Evolutionary conservation across 495 filamentous ascomycete genomes (phyloP).

Genomic region (Antarctomyces pellizariae): DNA sequence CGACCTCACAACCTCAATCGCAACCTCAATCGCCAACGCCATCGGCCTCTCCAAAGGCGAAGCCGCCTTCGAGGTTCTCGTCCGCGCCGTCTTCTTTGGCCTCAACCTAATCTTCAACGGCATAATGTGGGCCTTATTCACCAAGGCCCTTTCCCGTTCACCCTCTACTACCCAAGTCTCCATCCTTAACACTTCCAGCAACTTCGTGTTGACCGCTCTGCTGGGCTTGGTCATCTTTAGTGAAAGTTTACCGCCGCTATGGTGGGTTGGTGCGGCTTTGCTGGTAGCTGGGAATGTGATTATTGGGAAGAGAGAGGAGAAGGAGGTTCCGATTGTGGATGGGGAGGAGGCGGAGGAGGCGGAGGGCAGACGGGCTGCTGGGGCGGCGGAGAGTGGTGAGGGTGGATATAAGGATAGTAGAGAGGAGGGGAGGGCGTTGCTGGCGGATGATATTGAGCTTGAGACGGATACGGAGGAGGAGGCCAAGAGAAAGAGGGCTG

Average conservation of each 20-base stretch:
- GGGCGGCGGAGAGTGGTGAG: background rate
- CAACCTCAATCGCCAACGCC: constrained; percentile 33
- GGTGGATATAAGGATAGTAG: background rate
- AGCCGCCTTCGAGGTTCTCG: constrained; percentile 33
- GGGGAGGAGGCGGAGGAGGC: background rate
- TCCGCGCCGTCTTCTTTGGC: constrained; percentile 63
- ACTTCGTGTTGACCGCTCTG: constrained; percentile 83
- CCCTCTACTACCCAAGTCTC: constrained; percentile 74
- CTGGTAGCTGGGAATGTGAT: constrained; percentile 81
- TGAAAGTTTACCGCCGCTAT: constrained; percentile 49
- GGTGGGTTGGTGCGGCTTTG: constrained; percentile 72
- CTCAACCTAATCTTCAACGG: constrained; percentile 79
- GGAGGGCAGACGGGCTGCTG: background rate
- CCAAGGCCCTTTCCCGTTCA: constrained; percentile 58
- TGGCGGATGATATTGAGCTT: background rate
- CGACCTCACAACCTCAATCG: constrained; percentile 47
- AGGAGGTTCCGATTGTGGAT: constrained; percentile 3
- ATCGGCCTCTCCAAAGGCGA: constrained; percentile 30
- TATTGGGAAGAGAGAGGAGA: constrained; percentile 60
- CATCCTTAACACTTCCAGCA: constrained; percentile 79
- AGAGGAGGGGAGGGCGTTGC: background rate
- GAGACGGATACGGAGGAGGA: background rate
- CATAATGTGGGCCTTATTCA: constrained; percentile 84
- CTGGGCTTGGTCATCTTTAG: constrained; percentile 51
- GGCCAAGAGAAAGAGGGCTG: background rate